Evolutionary conservation across 257 asterid species (phyloP).

Genomic region (Solanum sejunctum): DNA sequence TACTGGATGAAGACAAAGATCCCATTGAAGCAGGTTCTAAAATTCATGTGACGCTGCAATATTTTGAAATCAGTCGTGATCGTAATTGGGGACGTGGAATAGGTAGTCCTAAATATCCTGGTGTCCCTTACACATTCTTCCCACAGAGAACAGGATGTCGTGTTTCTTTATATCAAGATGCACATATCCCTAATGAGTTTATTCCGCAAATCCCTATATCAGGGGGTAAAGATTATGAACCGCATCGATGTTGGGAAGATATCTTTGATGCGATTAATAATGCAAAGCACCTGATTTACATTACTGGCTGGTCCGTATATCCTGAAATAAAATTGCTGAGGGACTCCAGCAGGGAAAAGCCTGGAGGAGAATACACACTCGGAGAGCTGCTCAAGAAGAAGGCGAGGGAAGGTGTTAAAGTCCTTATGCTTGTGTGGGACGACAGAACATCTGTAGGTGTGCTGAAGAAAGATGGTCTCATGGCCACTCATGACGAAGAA

Average conservation of each 20-base stretch:
- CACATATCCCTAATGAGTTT: constrained; percentile 65
- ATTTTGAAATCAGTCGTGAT: constrained; percentile 46
- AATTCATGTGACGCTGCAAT: constrained; percentile 75
- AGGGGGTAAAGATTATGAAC: constrained; percentile 54
- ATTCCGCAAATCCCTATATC: constrained; percentile 56
- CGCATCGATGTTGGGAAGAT: constrained; percentile 78
- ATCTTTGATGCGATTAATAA: constrained; percentile 62
- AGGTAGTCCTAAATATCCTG: constrained; percentile 47
- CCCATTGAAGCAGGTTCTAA: constrained; percentile 63
- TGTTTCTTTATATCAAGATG: constrained; percentile 63
- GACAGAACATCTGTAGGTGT: constrained; percentile 66
- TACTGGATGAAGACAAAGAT: constrained; percentile 58
- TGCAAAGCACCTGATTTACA: constrained; percentile 73
- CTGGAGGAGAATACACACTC: constrained; percentile 62
- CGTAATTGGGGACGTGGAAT: constrained; percentile 66
- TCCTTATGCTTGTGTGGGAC: constrained; percentile 84
- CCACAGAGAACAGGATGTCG: constrained; percentile 66
- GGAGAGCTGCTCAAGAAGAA: constrained; percentile 72
- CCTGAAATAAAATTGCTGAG: constrained; percentile 55
- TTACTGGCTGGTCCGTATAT: constrained; percentile 89
- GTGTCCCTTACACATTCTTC: constrained; percentile 79
- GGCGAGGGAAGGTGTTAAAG: constrained; percentile 67
- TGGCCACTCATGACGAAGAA: constrained; percentile 90
- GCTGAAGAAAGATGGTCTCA: constrained; percentile 67
- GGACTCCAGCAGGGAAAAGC: constrained; percentile 65